A percentile compares a stretch with the other conserved stretches of the same genome.
phyloP scores from a whole-genome alignment of 2,329 filamentous ascomycete species.

The Penicillium hesseltinei region DNA sequence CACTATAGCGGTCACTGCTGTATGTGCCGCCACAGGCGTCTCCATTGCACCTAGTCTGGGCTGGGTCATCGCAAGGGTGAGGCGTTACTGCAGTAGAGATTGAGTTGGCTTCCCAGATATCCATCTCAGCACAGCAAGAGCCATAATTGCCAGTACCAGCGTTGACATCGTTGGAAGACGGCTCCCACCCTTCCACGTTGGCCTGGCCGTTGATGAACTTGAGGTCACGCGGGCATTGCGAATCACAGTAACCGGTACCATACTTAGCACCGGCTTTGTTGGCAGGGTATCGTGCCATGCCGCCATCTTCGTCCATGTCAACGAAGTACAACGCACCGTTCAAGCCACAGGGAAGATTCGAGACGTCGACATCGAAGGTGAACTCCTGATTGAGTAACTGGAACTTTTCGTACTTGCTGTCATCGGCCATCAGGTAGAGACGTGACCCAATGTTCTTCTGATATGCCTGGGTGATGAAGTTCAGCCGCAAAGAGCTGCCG shows the following conservation, averaged over 20 bases:
- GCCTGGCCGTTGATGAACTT: conserved; percentile 48
- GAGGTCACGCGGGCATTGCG: conserved; percentile 53
- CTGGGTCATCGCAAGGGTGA: conserved; percentile 57
- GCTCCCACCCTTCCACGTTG: conserved; percentile 54
- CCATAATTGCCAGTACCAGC: conserved; percentile 54
- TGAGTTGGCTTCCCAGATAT: conserved; percentile 68
- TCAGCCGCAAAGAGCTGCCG: conserved; percentile 50
- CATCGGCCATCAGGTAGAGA: conserved; percentile 62
- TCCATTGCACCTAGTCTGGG: conserved; percentile 52
- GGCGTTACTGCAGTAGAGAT: conserved; percentile 64
- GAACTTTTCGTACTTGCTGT: conserved; percentile 63
- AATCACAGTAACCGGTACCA: conserved; percentile 63
- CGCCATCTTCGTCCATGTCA: conserved; percentile 61
- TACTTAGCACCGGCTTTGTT: conserved; percentile 59
- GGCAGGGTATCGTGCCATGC: conserved; percentile 48
- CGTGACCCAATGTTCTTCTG: conserved; percentile 49
- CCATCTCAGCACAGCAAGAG: conserved; percentile 66
- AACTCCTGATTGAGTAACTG: conserved; percentile 65
- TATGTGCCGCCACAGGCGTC: conserved; percentile 54
- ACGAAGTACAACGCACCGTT: conserved; percentile 69
- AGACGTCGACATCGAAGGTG: conserved; percentile 70
- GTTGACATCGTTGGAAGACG: conserved; percentile 54
- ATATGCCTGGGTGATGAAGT: conserved; percentile 43
- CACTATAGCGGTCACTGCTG: conserved; percentile 55
- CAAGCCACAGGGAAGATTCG: conserved; percentile 64